These are phyloP conservation scores for Camelina hispida DNA, from an alignment of 345 rosid genomes.

Conservation along the genomic window DNA sequence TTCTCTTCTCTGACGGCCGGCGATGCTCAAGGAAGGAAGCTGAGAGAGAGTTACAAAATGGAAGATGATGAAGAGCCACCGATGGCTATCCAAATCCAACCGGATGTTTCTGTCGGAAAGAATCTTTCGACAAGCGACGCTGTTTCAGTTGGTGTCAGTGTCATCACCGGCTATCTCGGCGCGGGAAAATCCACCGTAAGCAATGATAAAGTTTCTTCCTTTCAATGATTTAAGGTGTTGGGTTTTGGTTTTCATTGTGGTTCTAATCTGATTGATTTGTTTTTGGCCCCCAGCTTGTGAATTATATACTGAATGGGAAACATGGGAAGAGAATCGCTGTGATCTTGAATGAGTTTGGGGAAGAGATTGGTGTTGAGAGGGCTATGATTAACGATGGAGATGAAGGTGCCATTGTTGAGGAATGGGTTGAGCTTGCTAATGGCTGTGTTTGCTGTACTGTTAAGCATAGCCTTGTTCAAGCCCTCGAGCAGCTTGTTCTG, in stretches of 20 bases:
- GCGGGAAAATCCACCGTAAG: slow-evolving; percentile 94
- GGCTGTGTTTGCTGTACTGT: slow-evolving; percentile 95
- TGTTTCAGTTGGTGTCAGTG: slow-evolving; percentile 72
- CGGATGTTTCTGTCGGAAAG: slow-evolving; percentile 1
- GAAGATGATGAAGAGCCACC: slow-evolving; percentile 79
- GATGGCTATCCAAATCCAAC: slow-evolving; percentile 61
- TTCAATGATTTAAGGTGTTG: background rate
- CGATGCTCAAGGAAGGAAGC: background rate
- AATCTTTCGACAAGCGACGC: slow-evolving; percentile 32
- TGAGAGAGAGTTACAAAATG: slow-evolving; percentile 44
- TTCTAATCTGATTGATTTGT: slow-evolving; percentile 22
- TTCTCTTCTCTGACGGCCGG: slow-evolving; percentile 16
- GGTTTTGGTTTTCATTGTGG: slow-evolving; percentile 6
- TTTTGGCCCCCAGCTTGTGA: slow-evolving; percentile 66
- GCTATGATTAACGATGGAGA: slow-evolving; percentile 97
- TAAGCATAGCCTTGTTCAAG: slow-evolving; percentile 92
- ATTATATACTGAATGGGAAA: slow-evolving; percentile 69
- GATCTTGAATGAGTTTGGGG: slow-evolving; percentile 95
- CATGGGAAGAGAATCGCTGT: slow-evolving; percentile 94
- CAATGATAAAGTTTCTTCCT: background rate
- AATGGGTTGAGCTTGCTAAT: slow-evolving; percentile 95
- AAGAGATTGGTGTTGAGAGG: slow-evolving; percentile 96
- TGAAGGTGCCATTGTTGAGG: slow-evolving; percentile 83
- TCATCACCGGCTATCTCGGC: slow-evolving; percentile 95
- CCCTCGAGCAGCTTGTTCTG: slow-evolving; percentile 88